These are phyloP conservation scores for Pichia membranifaciens DNA, from an alignment of 805 yeast genomes.

Conservation along the genomic window DNA sequence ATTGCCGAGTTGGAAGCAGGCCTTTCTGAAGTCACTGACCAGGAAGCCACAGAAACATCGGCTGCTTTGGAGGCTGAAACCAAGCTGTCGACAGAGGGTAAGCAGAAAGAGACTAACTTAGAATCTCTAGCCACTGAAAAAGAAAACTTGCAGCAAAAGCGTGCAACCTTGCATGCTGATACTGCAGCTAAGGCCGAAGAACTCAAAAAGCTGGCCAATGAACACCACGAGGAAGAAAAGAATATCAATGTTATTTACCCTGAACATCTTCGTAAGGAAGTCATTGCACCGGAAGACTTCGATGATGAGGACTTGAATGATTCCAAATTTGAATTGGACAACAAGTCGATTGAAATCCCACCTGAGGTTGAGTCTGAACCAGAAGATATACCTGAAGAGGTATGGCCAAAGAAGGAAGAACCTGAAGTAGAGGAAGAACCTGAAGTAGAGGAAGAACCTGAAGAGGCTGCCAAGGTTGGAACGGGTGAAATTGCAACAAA, in stretches of 20 bases:
- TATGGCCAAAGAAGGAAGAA: conserved; percentile 17
- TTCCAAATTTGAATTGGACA: conserved; percentile 26
- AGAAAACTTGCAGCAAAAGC: conserved; percentile 36
- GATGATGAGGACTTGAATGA: conserved; percentile 28
- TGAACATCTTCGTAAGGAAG: conserved; percentile 41
- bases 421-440: conserved; percentile 16
- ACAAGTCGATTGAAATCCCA: conserved; percentile 22
- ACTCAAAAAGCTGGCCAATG: conserved; percentile 33
- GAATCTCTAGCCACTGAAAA: conserved; percentile 25
- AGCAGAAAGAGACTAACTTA: conserved; percentile 21
- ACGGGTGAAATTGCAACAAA: conserved; percentile 26
- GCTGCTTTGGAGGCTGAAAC: conserved; percentile 24
- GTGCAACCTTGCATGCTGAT: conserved; percentile 36
- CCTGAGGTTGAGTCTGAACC: conserved; percentile 25
- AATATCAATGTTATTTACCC: conserved; percentile 46
- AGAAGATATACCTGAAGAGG: conserved; percentile 19
- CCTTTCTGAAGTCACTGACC: conserved; percentile 15
- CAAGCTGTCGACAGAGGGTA: conserved; percentile 5
- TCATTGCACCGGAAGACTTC: conserved; percentile 20
- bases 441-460: conserved; percentile 28
- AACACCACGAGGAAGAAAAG: conserved; percentile 38
- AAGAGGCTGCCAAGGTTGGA: conserved; percentile 31
- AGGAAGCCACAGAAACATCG: conserved; percentile 26
- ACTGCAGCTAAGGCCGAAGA: conserved; percentile 33
- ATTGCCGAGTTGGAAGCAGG: conserved; percentile 36